Evolutionary conservation across 768 basidiomycete genomes (phyloP).

Genomic region (Kwoniella sp.): DNA sequence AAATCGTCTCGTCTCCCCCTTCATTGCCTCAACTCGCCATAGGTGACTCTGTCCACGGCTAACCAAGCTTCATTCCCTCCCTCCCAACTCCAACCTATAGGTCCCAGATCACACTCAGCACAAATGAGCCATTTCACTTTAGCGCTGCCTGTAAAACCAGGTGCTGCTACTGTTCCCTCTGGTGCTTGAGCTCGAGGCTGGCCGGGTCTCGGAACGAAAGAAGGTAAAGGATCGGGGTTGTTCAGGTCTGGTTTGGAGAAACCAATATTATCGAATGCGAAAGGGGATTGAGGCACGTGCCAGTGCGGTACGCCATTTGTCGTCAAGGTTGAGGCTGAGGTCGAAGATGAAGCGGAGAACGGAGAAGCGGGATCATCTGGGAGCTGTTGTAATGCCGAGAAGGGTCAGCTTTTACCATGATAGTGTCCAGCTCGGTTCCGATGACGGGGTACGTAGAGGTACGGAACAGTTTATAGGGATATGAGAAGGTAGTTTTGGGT

Average conservation of each 20-base stretch:
- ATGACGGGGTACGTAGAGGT: too few species aligned
- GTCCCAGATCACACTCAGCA: conserved; percentile 57
- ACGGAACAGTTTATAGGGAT: too few species aligned
- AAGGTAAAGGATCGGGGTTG: conserved; percentile 6
- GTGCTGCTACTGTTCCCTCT: conserved; percentile 11
- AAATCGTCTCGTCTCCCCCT: background rate
- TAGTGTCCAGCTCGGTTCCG: too few species aligned
- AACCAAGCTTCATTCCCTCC: conserved; percentile 54
- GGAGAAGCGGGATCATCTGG: conserved; percentile 43
- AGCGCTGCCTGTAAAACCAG: conserved; percentile 6
- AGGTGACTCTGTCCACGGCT: conserved; percentile 47
- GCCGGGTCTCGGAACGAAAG: conserved; percentile 2
- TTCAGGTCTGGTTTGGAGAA: conserved; percentile 45
- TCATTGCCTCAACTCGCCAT: conserved; percentile 25
- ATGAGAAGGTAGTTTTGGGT: too few species aligned
- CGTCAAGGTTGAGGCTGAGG: background rate
- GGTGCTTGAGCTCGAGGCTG: background rate
- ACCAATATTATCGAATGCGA: conserved; percentile 57
- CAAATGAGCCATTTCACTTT: conserved; percentile 56
- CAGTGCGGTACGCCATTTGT: conserved; percentile 29
- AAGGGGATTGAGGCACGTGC: conserved; percentile 49
- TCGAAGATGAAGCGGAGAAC: conserved; percentile 22
- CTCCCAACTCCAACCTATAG: conserved; percentile 55
- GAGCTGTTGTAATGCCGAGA: too few species aligned
- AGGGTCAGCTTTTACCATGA: too few species aligned